Conservation (phyloP, 495 filamentous ascomycete species). For the Viridothelium virens region DNA sequence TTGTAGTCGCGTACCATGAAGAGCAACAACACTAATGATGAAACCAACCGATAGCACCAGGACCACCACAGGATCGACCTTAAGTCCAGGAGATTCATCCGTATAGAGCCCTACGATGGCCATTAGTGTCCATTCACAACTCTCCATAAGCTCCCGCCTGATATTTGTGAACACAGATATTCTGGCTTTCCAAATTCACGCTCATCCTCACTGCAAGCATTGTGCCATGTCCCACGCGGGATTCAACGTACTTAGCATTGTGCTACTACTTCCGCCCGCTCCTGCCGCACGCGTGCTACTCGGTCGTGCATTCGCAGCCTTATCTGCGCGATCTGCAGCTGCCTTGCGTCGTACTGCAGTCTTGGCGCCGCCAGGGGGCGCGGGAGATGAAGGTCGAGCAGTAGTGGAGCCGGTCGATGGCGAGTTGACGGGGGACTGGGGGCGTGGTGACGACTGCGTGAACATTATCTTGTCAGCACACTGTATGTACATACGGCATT, state of each 20-base stretch:
- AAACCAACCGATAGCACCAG: constrained; percentile 90
- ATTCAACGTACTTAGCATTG: constrained; percentile 76
- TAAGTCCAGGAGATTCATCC: constrained; percentile 90
- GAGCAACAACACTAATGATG: constrained; percentile 94
- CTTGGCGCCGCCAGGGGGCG: constrained; percentile 87
- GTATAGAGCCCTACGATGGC: constrained; percentile 74
- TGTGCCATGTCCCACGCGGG: no score
- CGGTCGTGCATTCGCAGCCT: constrained; percentile 81
- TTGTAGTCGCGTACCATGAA: constrained; percentile 67
- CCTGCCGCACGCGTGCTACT: constrained; percentile 87
- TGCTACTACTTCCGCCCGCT: constrained; percentile 90
- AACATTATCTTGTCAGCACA: neutral
- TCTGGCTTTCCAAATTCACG: neutral
- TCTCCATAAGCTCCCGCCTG: neutral
- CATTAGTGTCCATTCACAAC: constrained; percentile 22
- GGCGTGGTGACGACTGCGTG: constrained; percentile 64
- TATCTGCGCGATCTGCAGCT: constrained; percentile 91
- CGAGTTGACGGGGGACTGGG: constrained; percentile 52
- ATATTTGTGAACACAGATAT: neutral
- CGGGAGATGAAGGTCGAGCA: constrained; percentile 73
- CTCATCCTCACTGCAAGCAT: no score
- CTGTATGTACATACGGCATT: neutral
- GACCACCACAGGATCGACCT: constrained; percentile 95
- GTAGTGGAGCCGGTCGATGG: constrained; percentile 53
- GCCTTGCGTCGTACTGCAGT: constrained; percentile 89